Base-by-base conservation (phyloP, 306 rosid species). In the Fragaria vesca region DNA sequence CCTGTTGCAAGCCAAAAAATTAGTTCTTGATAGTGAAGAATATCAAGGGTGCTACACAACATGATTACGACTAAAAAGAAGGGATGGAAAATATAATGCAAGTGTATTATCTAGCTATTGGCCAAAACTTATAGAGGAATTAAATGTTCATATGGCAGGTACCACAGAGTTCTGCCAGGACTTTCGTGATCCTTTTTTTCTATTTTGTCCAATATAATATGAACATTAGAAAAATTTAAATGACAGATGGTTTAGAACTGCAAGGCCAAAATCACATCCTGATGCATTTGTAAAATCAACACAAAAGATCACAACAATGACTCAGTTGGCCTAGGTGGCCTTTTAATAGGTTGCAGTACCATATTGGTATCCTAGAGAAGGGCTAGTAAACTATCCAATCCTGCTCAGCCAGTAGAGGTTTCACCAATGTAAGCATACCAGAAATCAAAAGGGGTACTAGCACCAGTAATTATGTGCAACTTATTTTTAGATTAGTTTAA, bases 1-100 rank as follows among this genome's bases (percentile, higher is more conserved):
- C 98, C 98, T 94, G 95, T 48, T 51, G 36, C 32, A 87, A 51
- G 50, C 8, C 65, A 65, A 71, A 47, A 74, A 58, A 43, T 66
- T 55, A 74, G 63, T 70, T 70, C 68, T 81, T 6, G 18, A 81
- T 48, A 34, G 40, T 46, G 47, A 81, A 58, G 43, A 76, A 85
- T 71, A 17, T 62, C 17, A 34, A 32, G 32, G 48, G 52, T 71
- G 67, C 60, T 17, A 3, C 3, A 17, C 21, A 6, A n/a, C 71
- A 65, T 61, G 61, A 12, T n/a, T 4, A 54, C 26, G 26, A 21
- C 20, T 3, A 18, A 66, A 38, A 5, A 38, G 15, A 36, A 8
- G 26, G 7, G 12, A 8, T 54, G 28, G 16, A 57, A n/a, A 8
- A 55, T 55, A 7, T 21, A 21, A 21, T 57, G 12, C 18, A 3